These are phyloP conservation scores for Penicillium digitatum DNA, from an alignment of 2,329 filamentous ascomycete genomes.

Conservation along the genomic window DNA sequence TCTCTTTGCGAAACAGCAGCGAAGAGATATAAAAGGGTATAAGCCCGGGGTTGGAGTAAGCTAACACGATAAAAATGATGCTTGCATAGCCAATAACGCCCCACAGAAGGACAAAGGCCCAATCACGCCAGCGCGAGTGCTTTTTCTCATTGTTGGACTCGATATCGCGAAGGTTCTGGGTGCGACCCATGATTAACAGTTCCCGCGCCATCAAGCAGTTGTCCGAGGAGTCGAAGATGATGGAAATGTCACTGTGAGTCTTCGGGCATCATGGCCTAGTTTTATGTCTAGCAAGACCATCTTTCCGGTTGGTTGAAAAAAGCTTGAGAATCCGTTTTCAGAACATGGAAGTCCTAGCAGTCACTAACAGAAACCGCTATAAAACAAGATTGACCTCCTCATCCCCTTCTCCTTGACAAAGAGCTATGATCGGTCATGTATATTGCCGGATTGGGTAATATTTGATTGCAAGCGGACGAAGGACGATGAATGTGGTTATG, in stretches of 20 bases:
- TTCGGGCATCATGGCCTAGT: neutral
- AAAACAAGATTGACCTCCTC: neutral
- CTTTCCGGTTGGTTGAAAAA: constrained; percentile 1
- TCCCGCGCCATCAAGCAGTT: neutral
- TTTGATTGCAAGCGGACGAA: constrained; percentile 1
- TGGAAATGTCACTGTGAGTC: neutral
- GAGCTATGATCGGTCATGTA: neutral
- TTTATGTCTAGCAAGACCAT: neutral
- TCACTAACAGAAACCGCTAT: neutral
- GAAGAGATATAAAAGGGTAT: constrained; percentile 19
- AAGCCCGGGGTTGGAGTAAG: constrained; percentile 19
- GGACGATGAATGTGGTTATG: constrained; percentile 6
- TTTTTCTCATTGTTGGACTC: constrained; percentile 17
- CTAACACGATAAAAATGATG: constrained; percentile 21
- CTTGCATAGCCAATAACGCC: constrained; percentile 23
- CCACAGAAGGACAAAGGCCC: constrained; percentile 21
- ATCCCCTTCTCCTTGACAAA: neutral
- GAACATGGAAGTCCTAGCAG: neutral
- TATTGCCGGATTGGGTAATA: neutral
- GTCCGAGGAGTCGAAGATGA: neutral
- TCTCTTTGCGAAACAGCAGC: constrained; percentile 20
- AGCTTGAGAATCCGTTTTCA: constrained; percentile 2
- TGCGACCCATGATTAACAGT: constrained; percentile 21
- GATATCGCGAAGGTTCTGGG: constrained; percentile 16
- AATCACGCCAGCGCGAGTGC: constrained; percentile 19